Evolutionary conservation across 2,329 filamentous ascomycete species (phyloP).

Genomic region (Neoscytalidium dimidiatum): DNA sequence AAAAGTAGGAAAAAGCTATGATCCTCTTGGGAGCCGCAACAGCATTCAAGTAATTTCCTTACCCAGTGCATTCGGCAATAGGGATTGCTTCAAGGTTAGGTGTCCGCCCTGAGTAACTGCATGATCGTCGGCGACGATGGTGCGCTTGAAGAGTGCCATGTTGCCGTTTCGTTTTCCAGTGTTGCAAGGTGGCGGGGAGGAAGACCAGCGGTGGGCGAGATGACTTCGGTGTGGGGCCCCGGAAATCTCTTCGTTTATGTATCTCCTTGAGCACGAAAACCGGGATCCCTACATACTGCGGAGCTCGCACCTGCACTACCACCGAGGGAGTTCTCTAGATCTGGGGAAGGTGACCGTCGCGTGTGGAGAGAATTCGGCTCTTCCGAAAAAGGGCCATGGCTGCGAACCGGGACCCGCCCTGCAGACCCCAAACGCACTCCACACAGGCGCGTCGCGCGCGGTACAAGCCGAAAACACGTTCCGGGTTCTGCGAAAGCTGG

Average conservation of each 20-base stretch:
- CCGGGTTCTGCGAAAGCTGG: neutral
- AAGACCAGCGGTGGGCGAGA: neutral
- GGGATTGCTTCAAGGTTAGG: slow-evolving; percentile 23
- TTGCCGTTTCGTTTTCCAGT: neutral
- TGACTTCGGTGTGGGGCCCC: neutral
- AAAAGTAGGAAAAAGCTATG: too few species aligned
- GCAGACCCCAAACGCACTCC: neutral
- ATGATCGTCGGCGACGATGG: slow-evolving; percentile 24
- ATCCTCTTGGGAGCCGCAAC: neutral
- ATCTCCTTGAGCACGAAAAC: neutral
- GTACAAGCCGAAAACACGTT: neutral
- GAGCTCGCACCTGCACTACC: neutral
- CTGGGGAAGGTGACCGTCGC: neutral
- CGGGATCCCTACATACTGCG: neutral
- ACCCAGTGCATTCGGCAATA: slow-evolving; percentile 24
- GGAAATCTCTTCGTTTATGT: neutral
- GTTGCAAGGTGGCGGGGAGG: too few species aligned
- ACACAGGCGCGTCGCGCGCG: neutral
- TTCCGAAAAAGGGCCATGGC: neutral
- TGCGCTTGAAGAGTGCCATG: slow-evolving; percentile 18
- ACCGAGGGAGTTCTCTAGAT: neutral
- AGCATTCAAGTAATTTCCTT: neutral
- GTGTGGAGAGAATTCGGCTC: neutral
- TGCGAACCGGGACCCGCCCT: neutral
- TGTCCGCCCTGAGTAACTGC: slow-evolving; percentile 24